Conservation (phyloP, 2,329 filamentous ascomycete genomes). For the Curvularia hawaiiensis region DNA sequence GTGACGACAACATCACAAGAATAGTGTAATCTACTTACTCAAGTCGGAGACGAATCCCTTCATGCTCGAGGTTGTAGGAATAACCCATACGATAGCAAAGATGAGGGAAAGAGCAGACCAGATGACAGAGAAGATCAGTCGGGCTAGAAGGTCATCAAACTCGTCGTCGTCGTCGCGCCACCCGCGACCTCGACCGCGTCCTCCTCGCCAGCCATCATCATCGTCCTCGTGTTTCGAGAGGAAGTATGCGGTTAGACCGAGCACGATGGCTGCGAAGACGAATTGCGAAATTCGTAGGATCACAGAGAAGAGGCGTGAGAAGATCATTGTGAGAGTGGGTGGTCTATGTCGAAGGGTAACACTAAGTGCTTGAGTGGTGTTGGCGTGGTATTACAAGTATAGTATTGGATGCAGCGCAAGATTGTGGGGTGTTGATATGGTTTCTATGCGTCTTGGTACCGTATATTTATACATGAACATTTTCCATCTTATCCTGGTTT, state of each 20-base stretch:
- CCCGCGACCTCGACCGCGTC: constrained; percentile 33
- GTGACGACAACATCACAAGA: not conserved
- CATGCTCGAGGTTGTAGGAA: constrained; percentile 72
- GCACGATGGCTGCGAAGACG: constrained; percentile 68
- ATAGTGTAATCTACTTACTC: constrained; percentile 6
- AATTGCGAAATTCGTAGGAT: constrained; percentile 67
- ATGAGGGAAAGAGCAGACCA: constrained; percentile 72
- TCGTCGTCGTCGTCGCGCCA: constrained; percentile 41
- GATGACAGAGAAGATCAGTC: constrained; percentile 77
- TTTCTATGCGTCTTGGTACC: not conserved
- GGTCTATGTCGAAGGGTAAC: not conserved
- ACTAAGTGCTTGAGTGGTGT: not conserved
- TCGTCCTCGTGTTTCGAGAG: constrained; percentile 14
- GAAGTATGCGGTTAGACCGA: constrained; percentile 33
- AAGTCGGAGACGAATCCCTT: constrained; percentile 74
- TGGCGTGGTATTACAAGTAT: not conserved
- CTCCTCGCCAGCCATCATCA: not conserved
- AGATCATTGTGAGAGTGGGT: constrained; percentile 28
- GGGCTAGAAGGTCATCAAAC: constrained; percentile 59
- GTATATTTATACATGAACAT: constrained; percentile 8
- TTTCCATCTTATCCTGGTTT: constrained; percentile 3
- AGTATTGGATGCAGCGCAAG: not conserved
- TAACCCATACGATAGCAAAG: constrained; percentile 71
- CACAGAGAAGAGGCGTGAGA: constrained; percentile 59
- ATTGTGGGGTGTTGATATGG: not conserved